phyloP scores from a whole-genome alignment of 2,329 filamentous ascomycete species.

The Nigrospora sphaerica region DNA sequence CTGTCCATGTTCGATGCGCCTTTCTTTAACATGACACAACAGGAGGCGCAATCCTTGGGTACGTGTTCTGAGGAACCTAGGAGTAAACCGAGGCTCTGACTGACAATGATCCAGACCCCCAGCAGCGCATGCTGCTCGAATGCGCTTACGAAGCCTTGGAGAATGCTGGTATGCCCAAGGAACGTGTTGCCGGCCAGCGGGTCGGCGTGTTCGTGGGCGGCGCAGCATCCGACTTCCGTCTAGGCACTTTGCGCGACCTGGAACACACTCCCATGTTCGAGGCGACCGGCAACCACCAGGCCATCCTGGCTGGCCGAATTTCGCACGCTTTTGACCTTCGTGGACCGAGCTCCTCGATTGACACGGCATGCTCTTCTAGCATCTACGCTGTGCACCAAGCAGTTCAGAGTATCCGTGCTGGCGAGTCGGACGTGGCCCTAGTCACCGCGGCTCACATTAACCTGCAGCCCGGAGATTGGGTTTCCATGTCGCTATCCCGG shows the following conservation, averaged over 20 bases:
- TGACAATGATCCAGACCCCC: constrained; percentile 12
- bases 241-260: constrained; percentile 5
- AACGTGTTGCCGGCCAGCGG: constrained; percentile 3
- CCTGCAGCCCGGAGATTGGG: constrained; percentile 12
- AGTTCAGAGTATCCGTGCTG: constrained; percentile 17
- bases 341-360: constrained; percentile 33
- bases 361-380: constrained; percentile 37
- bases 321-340: constrained; percentile 27
- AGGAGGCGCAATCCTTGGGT: constrained; percentile 27
- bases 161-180: constrained; percentile 10
- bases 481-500: constrained; percentile 13
- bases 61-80: constrained; percentile 1
- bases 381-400: constrained; percentile 25
- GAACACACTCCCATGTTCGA: constrained; percentile 9
- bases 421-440: constrained; percentile 13
- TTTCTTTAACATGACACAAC: constrained; percentile 28
- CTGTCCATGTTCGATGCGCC: constrained; percentile 20
- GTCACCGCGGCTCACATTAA: constrained; percentile 9
- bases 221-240: constrained; percentile 4
- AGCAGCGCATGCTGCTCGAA: constrained; percentile 21
- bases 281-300: constrained; percentile 19
- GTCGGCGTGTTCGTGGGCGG: constrained; percentile 8
- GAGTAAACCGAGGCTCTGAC: neutral
- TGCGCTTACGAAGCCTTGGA: constrained; percentile 22
- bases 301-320: constrained; percentile 22